Percentiles rank a stretch among this genome's conserved stretches.
These are phyloP conservation scores for Blastobotrys ciferrii DNA, from an alignment of 1,139 yeast species.

Conservation along the genomic window DNA sequence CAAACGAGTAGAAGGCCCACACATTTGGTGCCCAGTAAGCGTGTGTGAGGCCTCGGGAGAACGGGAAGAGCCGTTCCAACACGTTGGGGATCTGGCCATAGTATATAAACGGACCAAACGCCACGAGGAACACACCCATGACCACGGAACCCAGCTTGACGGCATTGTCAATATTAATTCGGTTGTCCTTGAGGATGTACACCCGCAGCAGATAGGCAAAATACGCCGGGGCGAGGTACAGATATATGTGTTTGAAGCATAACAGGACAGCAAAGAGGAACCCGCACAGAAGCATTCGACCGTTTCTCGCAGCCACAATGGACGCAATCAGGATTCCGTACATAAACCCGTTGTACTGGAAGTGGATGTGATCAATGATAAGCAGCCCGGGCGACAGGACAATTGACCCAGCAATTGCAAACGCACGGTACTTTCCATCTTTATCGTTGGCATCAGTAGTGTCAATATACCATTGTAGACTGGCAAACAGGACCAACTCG, in stretches of 20 bases:
- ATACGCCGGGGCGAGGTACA: constrained; percentile 93
- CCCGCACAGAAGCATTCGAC: constrained; percentile 62
- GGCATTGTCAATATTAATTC: constrained; percentile 50
- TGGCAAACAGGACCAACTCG: constrained; percentile 67
- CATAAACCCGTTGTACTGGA: constrained; percentile 92
- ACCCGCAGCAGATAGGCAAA: constrained; percentile 73
- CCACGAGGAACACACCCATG: constrained; percentile 55
- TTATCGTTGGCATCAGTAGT: constrained; percentile 40
- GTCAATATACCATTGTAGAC: constrained; percentile 70
- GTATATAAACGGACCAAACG: constrained; percentile 80
- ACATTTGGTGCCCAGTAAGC: constrained; percentile 99
- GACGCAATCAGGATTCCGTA: constrained; percentile 79
- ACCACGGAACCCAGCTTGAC: constrained; percentile 67
- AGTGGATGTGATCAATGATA: constrained; percentile 88
- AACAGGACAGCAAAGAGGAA: constrained; percentile 70
- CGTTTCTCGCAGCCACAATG: constrained; percentile 64
- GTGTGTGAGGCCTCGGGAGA: constrained; percentile 92
- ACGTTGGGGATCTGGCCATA: constrained; percentile 64
- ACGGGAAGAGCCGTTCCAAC: constrained; percentile 75
- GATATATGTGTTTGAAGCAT: constrained; percentile 91
- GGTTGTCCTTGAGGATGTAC: constrained; percentile 53
- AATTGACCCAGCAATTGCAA: constrained; percentile 78
- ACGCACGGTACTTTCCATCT: constrained; percentile 43
- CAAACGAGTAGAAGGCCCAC: constrained; percentile 90
- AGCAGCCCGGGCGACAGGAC: constrained; percentile 86